These are phyloP conservation scores for Fusarium sp. DNA, from an alignment of 2,329 filamentous ascomycete genomes.

Conservation along the genomic window DNA sequence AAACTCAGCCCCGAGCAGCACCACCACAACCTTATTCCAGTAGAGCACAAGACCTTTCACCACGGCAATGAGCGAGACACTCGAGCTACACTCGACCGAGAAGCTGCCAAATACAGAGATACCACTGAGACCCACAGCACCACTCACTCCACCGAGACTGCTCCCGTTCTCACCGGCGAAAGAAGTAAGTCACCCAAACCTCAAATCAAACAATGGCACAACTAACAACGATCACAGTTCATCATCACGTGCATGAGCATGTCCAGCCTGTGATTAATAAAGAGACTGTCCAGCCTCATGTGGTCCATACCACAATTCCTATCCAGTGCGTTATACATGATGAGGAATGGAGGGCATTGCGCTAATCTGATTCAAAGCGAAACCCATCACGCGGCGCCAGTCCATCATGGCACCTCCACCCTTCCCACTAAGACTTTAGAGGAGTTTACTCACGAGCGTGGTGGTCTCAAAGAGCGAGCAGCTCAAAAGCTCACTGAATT, in stretches of 20 bases:
- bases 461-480: slow-evolving; percentile 64
- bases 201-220: not conserved
- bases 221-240: not conserved
- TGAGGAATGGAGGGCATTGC: not conserved
- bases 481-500: slow-evolving; percentile 68
- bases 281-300: slow-evolving; percentile 73
- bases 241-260: slow-evolving; percentile 70
- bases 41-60: slow-evolving; percentile 71
- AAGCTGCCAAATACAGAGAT: slow-evolving; percentile 55
- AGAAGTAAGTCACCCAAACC: slow-evolving; percentile 21
- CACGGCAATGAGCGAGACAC: slow-evolving; percentile 67
- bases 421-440: slow-evolving; percentile 73
- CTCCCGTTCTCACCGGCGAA: slow-evolving; percentile 46
- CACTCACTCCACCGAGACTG: slow-evolving; percentile 43
- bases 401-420: slow-evolving; percentile 73
- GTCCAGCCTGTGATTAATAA: slow-evolving; percentile 79
- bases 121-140: slow-evolving; percentile 47
- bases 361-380: slow-evolving; percentile 54
- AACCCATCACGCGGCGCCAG: slow-evolving; percentile 73
- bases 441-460: slow-evolving; percentile 65
- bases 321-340: slow-evolving; percentile 59
- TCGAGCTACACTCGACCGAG: slow-evolving; percentile 60
- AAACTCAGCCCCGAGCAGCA: slow-evolving; percentile 68
- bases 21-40: slow-evolving; percentile 66
- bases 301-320: slow-evolving; percentile 78